These are phyloP conservation scores for Colletotrichum aenigma DNA, from an alignment of 2,329 filamentous ascomycete genomes.

Conservation along the genomic window DNA sequence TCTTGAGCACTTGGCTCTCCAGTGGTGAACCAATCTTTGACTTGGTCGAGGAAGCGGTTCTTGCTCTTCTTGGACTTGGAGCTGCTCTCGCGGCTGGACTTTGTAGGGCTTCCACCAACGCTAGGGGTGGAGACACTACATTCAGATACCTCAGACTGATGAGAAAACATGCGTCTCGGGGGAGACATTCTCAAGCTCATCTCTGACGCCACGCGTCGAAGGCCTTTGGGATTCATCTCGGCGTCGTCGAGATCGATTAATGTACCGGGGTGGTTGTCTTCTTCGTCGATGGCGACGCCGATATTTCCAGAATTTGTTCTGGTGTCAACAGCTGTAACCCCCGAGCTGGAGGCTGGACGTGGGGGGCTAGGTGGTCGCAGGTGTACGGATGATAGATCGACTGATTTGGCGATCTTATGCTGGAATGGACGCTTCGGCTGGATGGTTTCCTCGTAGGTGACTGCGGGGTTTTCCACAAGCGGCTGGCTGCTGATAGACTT, in stretches of 20 bases:
- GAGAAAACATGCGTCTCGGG: slow-evolving; percentile 5
- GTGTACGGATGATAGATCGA: not conserved
- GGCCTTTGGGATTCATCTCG: not conserved
- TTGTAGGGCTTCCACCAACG: slow-evolving; percentile 8
- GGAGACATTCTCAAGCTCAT: slow-evolving; percentile 10
- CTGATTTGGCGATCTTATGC: not conserved
- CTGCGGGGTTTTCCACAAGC: not conserved
- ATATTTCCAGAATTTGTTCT: not conserved
- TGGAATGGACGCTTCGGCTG: not conserved
- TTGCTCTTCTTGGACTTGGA: slow-evolving; percentile 32
- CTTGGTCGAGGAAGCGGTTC: slow-evolving; percentile 42
- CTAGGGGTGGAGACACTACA: slow-evolving; percentile 26
- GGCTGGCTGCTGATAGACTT: not conserved
- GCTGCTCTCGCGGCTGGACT: slow-evolving; percentile 21
- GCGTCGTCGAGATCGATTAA: not conserved
- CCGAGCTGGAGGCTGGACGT: slow-evolving; percentile 13
- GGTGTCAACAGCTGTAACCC: slow-evolving; percentile 1
- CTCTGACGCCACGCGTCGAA: slow-evolving; percentile 7
- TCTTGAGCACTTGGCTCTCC: slow-evolving; percentile 56
- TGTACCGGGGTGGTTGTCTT: slow-evolving; percentile 10
- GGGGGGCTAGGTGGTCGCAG: not conserved
- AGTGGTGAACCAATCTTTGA: slow-evolving; percentile 53
- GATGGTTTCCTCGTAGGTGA: not conserved
- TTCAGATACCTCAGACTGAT: slow-evolving; percentile 24
- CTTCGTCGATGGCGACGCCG: slow-evolving; percentile 4